Percentiles rank a stretch among this genome's conserved stretches.
These are phyloP conservation scores for Trametes gibbosa DNA, from an alignment of 768 basidiomycete genomes.

Conservation along the genomic window DNA sequence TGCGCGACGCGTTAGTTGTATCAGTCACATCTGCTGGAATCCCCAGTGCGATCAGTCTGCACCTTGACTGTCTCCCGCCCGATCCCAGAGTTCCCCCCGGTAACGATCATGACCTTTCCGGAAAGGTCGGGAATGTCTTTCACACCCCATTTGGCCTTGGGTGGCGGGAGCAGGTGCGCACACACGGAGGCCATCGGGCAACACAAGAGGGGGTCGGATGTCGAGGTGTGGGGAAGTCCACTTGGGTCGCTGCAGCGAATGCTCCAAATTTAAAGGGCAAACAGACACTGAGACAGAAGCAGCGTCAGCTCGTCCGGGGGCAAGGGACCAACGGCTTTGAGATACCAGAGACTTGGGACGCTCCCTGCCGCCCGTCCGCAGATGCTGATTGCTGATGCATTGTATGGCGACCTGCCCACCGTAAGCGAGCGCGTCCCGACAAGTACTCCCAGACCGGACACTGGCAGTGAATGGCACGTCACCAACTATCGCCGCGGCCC, in stretches of 20 bases:
- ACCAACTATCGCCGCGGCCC: background rate
- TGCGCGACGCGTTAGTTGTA: slow-evolving; percentile 18
- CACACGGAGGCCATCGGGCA: slow-evolving; percentile 9
- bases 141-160: slow-evolving; percentile 40
- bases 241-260: background rate
- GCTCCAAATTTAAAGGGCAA: background rate
- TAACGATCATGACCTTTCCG: slow-evolving; percentile 37
- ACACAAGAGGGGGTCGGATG: background rate
- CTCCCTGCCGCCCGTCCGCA: background rate
- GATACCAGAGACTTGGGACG: background rate
- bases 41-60: background rate
- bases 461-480: background rate
- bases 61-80: slow-evolving; percentile 63
- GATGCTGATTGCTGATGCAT: slow-evolving; percentile 13
- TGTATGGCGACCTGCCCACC: slow-evolving; percentile 5
- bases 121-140: slow-evolving; percentile 47
- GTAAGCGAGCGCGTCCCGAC: slow-evolving; percentile 6
- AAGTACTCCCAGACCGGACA: background rate
- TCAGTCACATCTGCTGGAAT: background rate
- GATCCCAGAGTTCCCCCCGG: slow-evolving; percentile 44
- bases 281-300: background rate
- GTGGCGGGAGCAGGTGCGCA: slow-evolving; percentile 32
- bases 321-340: background rate
- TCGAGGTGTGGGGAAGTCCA: background rate
- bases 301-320: background rate